Base-by-base conservation (phyloP, 768 basidiomycete genomes). In the Clitopilus passeckerianus region DNA sequence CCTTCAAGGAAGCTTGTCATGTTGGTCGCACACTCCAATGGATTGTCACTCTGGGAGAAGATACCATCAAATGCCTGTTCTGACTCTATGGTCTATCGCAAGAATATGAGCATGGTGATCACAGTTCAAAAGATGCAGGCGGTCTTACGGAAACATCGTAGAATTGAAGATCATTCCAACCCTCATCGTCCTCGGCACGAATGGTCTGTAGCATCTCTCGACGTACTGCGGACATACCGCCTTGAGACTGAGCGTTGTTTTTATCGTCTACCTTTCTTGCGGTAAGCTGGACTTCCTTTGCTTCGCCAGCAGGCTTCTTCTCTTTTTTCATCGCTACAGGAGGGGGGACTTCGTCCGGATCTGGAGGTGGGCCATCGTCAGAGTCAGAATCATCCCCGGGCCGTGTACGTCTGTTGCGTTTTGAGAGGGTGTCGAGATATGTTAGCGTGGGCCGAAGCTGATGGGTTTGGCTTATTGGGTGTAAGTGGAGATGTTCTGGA, bases 381-480 rank as follows among this genome's bases (percentile, higher is more conserved):
- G 86, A 86, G 50, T 92, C 91, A 1, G 86, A 86, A 58, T 87
- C 90, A 2, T 80, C 83, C 7, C 79, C 84, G 34, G 66, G 80
- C 43, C 75, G 74, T 20, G 77, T 75, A 53, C 70, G 68, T 20
- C 81, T 84, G 64, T 78, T 83, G 61, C 71, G 76, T 74, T 87
- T 91, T 35, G 86, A 85, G 57, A 88, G 69, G 60, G 83, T 72
- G 68, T 94, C 93, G 61, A 94, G 77, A 72, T 94, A 91, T 16
- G 89, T 90, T 64, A 93, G 72, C 2, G 89, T 87, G 8, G 92
- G 92, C 50, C 91, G 86, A 63, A 94, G 80, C 70, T 94, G 93
- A 67, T 93, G 89, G 0, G 84, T 87, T 73, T 91, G 84, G 61
- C 74, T 81, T 67, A 94, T 82, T 37, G 91, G 90, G 68, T 93